Percentiles rank a stretch among this genome's conserved stretches.
Evolutionary conservation across 768 basidiomycete genomes (phyloP).

Genomic region (Psilocybe cubensis): DNA sequence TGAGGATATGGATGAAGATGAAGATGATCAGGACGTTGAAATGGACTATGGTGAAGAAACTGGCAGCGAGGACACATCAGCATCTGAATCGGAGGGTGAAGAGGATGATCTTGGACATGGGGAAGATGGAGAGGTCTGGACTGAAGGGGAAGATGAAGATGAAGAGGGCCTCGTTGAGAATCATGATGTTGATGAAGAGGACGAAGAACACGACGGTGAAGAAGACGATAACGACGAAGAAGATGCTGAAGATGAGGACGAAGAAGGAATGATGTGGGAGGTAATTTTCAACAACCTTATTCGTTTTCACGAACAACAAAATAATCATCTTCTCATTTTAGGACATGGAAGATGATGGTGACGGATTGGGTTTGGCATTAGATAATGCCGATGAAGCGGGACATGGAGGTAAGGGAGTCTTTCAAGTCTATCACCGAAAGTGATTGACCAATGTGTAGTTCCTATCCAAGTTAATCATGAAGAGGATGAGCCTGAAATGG

Average conservation of each 20-base stretch:
- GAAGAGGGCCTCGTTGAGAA: constrained; percentile 64
- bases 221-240: constrained; percentile 39
- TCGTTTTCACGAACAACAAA: not conserved
- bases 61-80: constrained; percentile 81
- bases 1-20: constrained; percentile 82
- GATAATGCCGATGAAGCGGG: constrained; percentile 67
- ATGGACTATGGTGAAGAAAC: constrained; percentile 88
- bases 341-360: constrained; percentile 57
- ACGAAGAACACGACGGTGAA: constrained; percentile 55
- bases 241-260: constrained; percentile 26
- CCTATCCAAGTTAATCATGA: constrained; percentile 64
- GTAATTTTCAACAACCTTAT: constrained; percentile 19
- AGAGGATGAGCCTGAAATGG: constrained; percentile 63
- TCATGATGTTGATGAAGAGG: constrained; percentile 56
- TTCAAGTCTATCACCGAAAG: not conserved
- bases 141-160: constrained; percentile 70
- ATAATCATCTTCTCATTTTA: constrained; percentile 20
- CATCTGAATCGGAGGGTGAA: constrained; percentile 70
- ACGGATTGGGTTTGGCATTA: constrained; percentile 44
- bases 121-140: constrained; percentile 66
- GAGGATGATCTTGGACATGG: constrained; percentile 67
- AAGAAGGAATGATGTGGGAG: constrained; percentile 41
- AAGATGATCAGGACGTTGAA: constrained; percentile 84
- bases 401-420: constrained; percentile 47
- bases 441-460: constrained; percentile 24